Evolutionary conservation across 305 asterid genomes (phyloP).

Genomic region (Solanum hybrid): DNA sequence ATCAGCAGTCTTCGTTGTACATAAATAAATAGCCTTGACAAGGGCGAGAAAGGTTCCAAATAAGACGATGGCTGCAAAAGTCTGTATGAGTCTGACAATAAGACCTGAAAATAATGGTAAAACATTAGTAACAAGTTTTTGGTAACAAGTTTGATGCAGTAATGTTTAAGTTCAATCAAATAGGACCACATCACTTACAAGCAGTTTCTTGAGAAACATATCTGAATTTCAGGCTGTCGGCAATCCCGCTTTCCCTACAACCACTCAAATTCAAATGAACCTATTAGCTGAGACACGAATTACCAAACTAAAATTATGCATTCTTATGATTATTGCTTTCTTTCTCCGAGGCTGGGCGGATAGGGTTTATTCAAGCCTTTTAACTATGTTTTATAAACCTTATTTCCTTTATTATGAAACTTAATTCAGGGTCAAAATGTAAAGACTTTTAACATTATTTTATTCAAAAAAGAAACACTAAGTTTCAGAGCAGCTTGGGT

Average conservation of each 20-base stretch:
- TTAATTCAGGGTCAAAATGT: not conserved
- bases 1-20: constrained; percentile 44
- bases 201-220: constrained; percentile 42
- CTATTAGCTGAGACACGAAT: not conserved
- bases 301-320: not conserved
- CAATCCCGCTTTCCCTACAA: constrained; percentile 39
- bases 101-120: constrained; percentile 35
- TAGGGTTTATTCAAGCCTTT: not conserved
- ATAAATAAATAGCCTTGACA: constrained; percentile 42
- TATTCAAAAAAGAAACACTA: not conserved
- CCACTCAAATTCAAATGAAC: constrained; percentile 9
- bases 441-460: not conserved
- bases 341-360: not conserved
- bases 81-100: constrained; percentile 33
- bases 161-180: not conserved
- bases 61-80: constrained; percentile 34
- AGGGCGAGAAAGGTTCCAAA: constrained; percentile 55
- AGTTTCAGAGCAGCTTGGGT: not conserved
- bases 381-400: not conserved
- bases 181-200: constrained; percentile 39
- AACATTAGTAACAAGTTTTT: not conserved
- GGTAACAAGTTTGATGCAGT: not conserved
- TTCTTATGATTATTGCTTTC: not conserved
- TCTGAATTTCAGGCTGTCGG: constrained; percentile 23
- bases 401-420: not conserved